phyloP scores from a whole-genome alignment of 2,329 filamentous ascomycete species.

The Cyclaneusma minus region DNA sequence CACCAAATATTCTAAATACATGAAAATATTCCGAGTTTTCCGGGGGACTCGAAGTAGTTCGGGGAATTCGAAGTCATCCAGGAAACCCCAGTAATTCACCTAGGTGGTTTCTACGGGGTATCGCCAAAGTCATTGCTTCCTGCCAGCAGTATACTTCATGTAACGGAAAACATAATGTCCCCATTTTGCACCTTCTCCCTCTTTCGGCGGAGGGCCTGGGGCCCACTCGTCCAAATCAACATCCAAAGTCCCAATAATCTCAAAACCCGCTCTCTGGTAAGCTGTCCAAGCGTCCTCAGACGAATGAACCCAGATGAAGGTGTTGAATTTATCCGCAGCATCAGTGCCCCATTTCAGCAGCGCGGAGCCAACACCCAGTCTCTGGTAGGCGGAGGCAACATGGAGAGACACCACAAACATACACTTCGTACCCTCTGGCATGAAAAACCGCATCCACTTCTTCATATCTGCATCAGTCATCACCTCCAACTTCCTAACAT shows the following conservation, averaged over 20 bases:
- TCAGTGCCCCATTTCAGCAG: constrained; percentile 20
- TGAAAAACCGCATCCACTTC: constrained; percentile 13
- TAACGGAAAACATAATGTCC: constrained; percentile 20
- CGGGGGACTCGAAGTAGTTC: too few species aligned
- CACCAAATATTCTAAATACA: too few species aligned
- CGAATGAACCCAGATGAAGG: constrained; percentile 21
- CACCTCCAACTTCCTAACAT: constrained; percentile 15
- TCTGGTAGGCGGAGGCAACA: constrained; percentile 18
- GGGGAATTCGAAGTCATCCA: too few species aligned
- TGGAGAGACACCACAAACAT: constrained; percentile 21
- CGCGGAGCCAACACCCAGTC: constrained; percentile 18
- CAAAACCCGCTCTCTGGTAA: constrained; percentile 14
- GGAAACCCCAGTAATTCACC: too few species aligned
- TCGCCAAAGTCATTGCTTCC: too few species aligned
- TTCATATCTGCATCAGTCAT: constrained; percentile 18
- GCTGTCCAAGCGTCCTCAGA: constrained; percentile 17
- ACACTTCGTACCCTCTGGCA: constrained; percentile 15
- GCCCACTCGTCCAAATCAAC: constrained; percentile 20
- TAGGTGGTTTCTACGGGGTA: too few species aligned
- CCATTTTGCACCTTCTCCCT: constrained; percentile 12
- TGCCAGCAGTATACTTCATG: too few species aligned
- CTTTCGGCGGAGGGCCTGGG: constrained; percentile 11
- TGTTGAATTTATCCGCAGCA: constrained; percentile 14
- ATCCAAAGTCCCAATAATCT: constrained; percentile 15
- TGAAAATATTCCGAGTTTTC: too few species aligned